Evolutionary conservation across 805 yeast species (phyloP), one percentile per base, ranked within the genome.

Genomic region (Teunomyces lycoperdinae): DNA sequence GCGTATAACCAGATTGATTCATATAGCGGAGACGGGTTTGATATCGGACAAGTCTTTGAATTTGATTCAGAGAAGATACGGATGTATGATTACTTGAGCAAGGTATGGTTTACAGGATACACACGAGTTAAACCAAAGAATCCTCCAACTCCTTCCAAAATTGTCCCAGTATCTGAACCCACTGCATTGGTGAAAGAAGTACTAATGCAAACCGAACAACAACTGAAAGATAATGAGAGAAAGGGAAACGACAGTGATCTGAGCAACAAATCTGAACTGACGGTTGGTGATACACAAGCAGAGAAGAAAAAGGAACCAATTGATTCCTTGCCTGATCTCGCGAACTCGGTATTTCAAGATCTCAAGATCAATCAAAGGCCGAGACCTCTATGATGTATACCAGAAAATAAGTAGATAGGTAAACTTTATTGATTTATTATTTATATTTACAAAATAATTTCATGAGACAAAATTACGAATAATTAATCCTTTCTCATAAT

Each of bases 41-140:
- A 58, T 13, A 44, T 48, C 3, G 76, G 76, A 0, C 43, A 40
- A 3, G 32, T 65, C 2, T 63, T 64, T 45, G 52, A 47, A 20
- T 70, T 64, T 45, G 53, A 53, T 14, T 47, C 47, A 11, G 56
- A 49, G 5, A 48, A 42, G 17, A 38, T 50, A 0, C 47, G 43
- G n/a, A 26, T 42, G 11, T 67, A 50, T 39, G 67, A 70, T 38
- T 66, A 61, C 46, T 51, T 71, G 36, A 65, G 74, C 10, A 66
- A 69, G 31, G 48, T 72, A 3, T 72, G 77, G 77, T 44, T 53
- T 6, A 60, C 71, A 1, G 67, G 62, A 29, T 40, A 40, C 14
- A 14, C 32, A 9, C 9, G 26, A 13, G 24, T 40, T n/a, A 30
- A 40, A 11, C 39, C 16, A 26, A 38, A 38, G 41, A 5, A 5